Percentiles rank a stretch among this genome's conserved stretches.
Evolutionary conservation across 129 eudicot genomes (phyloP).

Genomic region (Helianthus annuus): HanXRQr2.0-SUNRISE NC_035443.2:17735789-17736288

Average conservation of each 20-base stretch:
- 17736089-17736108: slow-evolving; percentile 1
- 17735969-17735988: not conserved
- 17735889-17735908: too few relatives aligned
- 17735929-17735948: not conserved
- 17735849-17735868: too few relatives aligned
- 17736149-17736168: slow-evolving; percentile 91
- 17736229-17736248: slow-evolving; percentile 88
- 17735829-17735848: too few relatives aligned
- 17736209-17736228: slow-evolving; percentile 89
- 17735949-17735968: too few relatives aligned
- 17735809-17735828: too few relatives aligned
- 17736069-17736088: not conserved
- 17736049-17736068: slow-evolving; percentile 68
- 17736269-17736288: slow-evolving; percentile 70
- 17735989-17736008: slow-evolving; percentile 75
- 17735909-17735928: too few relatives aligned
- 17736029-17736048: slow-evolving; percentile 92
- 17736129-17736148: slow-evolving; percentile 32
- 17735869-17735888: too few relatives aligned
- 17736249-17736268: slow-evolving; percentile 93
- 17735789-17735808: too few relatives aligned
- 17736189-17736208: slow-evolving; percentile 94
- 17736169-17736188: slow-evolving; percentile 84
- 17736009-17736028: slow-evolving; percentile 96
- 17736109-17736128: slow-evolving; percentile 4